Percentiles rank a stretch among this genome's conserved stretches.
phyloP scores from a whole-genome alignment of 257 asterid species.

The Thymus quinquecostatus region DNA sequence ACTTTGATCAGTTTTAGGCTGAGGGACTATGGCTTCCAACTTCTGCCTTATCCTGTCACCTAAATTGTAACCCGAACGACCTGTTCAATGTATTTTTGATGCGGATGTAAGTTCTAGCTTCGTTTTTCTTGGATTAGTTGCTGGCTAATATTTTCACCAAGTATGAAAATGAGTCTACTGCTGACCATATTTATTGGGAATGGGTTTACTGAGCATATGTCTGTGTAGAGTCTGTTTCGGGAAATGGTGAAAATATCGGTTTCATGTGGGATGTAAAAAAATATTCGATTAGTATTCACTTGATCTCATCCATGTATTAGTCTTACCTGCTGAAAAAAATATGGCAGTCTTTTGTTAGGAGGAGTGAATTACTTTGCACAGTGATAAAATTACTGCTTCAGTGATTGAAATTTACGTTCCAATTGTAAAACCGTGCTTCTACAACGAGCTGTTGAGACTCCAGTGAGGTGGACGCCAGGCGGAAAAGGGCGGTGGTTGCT shows the following conservation, averaged over 20 bases:
- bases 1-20: constrained; percentile 5
- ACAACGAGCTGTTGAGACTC: too few relatives aligned
- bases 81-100: neutral
- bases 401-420: neutral
- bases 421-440: too few relatives aligned
- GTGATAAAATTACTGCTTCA: neutral
- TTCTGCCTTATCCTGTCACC: neutral
- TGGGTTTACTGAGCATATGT: neutral
- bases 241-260: constrained; percentile 2
- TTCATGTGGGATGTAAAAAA: neutral
- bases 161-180: neutral
- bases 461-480: neutral
- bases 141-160: neutral
- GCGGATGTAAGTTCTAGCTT: neutral
- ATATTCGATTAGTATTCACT: neutral
- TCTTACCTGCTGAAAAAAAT: neutral
- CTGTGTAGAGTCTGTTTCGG: neutral
- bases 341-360: neutral
- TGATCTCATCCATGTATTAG: neutral
- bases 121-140: neutral
- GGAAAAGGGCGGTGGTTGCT: neutral
- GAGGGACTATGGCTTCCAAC: neutral
- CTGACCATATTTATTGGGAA: neutral
- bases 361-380: neutral
- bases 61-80: neutral